Evolutionary conservation across 2,329 filamentous ascomycete genomes (phyloP).

Genomic region (Cladosporium sp.): DNA sequence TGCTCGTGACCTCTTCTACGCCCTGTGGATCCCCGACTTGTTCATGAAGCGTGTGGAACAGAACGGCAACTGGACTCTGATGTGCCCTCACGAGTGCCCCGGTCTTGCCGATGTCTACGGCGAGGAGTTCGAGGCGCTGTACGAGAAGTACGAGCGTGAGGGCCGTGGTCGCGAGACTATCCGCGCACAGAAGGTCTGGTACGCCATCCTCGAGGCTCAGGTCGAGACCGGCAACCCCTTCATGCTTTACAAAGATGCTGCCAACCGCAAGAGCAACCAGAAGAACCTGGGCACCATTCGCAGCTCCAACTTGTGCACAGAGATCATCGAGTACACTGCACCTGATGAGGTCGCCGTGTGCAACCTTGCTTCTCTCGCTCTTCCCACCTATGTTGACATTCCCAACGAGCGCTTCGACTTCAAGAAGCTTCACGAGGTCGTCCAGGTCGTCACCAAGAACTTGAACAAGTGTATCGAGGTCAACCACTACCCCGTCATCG

Average conservation of each 20-base stretch:
- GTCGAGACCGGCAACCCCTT: conserved; percentile 99
- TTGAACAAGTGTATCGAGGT: conserved; percentile 98
- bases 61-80: conserved; percentile 95
- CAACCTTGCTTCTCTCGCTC: conserved; percentile 91
- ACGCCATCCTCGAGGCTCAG: conserved; percentile 95
- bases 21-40: conserved; percentile 96
- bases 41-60: conserved; percentile 99
- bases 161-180: conserved; percentile 86
- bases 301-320: conserved; percentile 97
- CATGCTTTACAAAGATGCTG: conserved; percentile 99
- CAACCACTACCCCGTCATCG: conserved; percentile 96
- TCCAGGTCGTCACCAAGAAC: conserved; percentile 88
- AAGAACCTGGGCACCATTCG: conserved; percentile 99
- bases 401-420: conserved; percentile 86
- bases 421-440: conserved; percentile 92
- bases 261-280: conserved; percentile 99
- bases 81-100: conserved; percentile 96
- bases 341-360: conserved; percentile 98
- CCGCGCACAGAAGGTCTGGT: conserved; percentile 99
- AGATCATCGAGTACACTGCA: conserved; percentile 96
- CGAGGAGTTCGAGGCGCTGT: conserved; percentile 93
- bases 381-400: conserved; percentile 89
- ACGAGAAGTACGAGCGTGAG: conserved; percentile 84
- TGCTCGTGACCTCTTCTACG: conserved; percentile 95
- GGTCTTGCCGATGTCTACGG: conserved; percentile 96